Base-by-base conservation (phyloP, 768 basidiomycete genomes). In the Leccinum subgranulosum region DNA sequence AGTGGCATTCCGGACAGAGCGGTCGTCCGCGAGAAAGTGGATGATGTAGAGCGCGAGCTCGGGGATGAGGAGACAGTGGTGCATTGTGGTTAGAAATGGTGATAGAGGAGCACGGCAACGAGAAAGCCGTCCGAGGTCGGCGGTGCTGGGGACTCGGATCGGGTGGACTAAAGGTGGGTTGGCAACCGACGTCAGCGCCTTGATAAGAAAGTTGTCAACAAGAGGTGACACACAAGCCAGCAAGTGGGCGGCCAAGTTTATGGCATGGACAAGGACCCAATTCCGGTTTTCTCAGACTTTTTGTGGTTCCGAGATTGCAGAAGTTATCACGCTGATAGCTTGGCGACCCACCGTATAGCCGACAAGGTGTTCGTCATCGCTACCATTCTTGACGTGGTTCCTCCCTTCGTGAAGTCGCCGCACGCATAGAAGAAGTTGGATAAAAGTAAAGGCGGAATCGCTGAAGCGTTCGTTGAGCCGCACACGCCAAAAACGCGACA, bases 61-160 rank as follows among this genome's bases (percentile, higher is more conserved):
- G 12, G 64, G 60, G 33, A 72, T 61, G 43, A 67, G 63, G n/a
- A 72, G 56, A 60, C 68, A 72, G 3, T n/a, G 60, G 29, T 72
- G 71, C 71, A 73, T 11, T 27, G 31, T 45, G 41, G 49, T 17
- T 31, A 29, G 23, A 41, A 23, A 25, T 14, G 25, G 2, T 47
- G 46, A 21, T 25, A 47, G 21, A 47, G 46, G 25, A 17, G 46
- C 14, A 11, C 45, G 21, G 15, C 1, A 19, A 43, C 19, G 3
- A 9, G 41, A 14, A 17, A 8, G 45, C 8, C 14, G 25, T 47
- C 31, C 31, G 31, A 33, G 23, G 31, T 14, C 46, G 46, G 46
- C 25, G 27, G 19, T 7, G 28, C n/a, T 29, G 8, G 29, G 17
- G 7, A 17, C 36, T 36, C 39, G 39, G 39, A 39, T n/a, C 36